Conservation (phyloP, 1,284 basidiomycete genomes). For the Volvariella volvacea region DNA sequence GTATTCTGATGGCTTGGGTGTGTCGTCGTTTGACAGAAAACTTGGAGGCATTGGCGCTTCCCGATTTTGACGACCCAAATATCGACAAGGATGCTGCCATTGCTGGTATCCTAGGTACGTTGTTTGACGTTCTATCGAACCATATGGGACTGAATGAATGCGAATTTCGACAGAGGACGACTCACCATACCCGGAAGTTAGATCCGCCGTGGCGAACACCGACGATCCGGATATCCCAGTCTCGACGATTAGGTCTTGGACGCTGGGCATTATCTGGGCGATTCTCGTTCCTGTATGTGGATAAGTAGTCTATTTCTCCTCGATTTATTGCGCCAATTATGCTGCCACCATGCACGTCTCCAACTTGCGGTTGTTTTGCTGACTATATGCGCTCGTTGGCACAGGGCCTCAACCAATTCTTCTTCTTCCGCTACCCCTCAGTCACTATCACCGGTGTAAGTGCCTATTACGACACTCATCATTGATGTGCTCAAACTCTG, state of each 20-base stretch:
- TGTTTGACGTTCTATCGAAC: not conserved
- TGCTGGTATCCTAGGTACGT: constrained; percentile 30
- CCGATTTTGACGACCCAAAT: constrained; percentile 62
- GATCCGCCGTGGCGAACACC: constrained; percentile 69
- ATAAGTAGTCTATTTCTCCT: not conserved
- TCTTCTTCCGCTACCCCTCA: constrained; percentile 61
- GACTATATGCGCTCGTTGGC: not conserved
- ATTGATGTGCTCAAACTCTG: not conserved
- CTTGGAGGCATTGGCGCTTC: constrained; percentile 21
- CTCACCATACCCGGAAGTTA: constrained; percentile 66
- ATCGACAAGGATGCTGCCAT: constrained; percentile 40
- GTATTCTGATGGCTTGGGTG: too few species aligned
- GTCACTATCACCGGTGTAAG: constrained; percentile 34
- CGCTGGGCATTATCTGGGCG: constrained; percentile 47
- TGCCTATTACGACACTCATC: not conserved
- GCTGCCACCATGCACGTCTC: too few species aligned
- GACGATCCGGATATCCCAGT: constrained; percentile 61
- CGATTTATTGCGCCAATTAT: too few species aligned
- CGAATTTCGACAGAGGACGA: constrained; percentile 29
- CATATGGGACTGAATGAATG: constrained; percentile 1
- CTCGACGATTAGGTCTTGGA: constrained; percentile 60
- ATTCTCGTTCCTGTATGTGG: constrained; percentile 41
- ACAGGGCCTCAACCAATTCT: constrained; percentile 58
- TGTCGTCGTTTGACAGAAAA: too few species aligned
- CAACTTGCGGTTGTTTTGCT: too few species aligned